Conservation (phyloP, 805 yeast species). For the Yarrowia deformans region DNA sequence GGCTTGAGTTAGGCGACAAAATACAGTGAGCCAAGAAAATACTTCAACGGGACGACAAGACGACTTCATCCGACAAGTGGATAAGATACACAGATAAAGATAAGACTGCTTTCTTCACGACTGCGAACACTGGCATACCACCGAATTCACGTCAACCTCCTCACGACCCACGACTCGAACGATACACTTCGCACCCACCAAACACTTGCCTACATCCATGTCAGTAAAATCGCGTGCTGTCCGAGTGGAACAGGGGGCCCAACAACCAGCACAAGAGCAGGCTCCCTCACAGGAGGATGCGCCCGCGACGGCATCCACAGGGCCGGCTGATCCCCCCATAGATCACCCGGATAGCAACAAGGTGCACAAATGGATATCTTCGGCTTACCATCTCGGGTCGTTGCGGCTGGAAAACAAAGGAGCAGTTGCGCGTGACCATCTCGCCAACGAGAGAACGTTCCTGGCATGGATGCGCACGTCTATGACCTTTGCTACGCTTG, state of each 20-base stretch:
- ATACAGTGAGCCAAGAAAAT: not conserved
- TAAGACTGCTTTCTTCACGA: not conserved
- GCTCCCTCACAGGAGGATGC: not conserved
- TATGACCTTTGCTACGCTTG: conserved; percentile 62
- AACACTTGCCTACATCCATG: not conserved
- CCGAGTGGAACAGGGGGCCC: conserved; percentile 2
- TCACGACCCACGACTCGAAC: too few species aligned
- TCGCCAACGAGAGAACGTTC: conserved; percentile 69
- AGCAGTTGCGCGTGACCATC: conserved; percentile 44
- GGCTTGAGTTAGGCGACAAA: conserved; percentile 37
- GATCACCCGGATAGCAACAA: conserved; percentile 24
- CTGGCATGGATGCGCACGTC: conserved; percentile 69
- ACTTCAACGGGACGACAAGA: not conserved
- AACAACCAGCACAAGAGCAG: not conserved
- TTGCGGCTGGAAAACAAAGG: conserved; percentile 36
- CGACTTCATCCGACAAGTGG: not conserved
- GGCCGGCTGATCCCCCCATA: not conserved
- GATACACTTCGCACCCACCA: too few species aligned
- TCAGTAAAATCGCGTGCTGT: conserved; percentile 13
- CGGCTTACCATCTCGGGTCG: conserved; percentile 13
- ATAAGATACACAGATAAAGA: not conserved
- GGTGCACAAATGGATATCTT: conserved; percentile 16
- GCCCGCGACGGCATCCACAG: not conserved
- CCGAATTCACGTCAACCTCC: too few species aligned
- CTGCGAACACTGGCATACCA: too few species aligned